Base-by-base conservation (phyloP, 1,139 yeast genomes). In the Debaryomycetaceae sp. region DNA sequence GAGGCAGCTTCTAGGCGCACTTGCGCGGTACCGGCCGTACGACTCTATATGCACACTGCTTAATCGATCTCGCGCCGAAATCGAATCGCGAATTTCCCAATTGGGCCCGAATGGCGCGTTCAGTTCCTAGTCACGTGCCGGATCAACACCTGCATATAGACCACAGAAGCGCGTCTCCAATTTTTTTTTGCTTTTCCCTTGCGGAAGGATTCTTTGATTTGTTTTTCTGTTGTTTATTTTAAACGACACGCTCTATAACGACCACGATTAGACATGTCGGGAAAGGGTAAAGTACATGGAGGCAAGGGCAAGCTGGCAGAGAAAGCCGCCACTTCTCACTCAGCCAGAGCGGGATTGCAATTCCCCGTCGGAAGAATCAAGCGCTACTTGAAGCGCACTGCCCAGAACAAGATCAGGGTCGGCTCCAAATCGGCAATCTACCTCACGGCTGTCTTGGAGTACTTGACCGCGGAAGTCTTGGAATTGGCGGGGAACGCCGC, bases 401-500 rank as follows among this genome's bases (percentile, higher is more conserved):
- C 95, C 19, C 95, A 86, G 53, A 83, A 83, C 58, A 86, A 83
- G 53, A 79, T 86, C 47, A 78, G 99, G 56, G 97, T 90, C 23
- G 98, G 98, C 30, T 87, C 96, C 27, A 90, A 90, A 58, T 92
- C 96, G 28, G 97, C 98, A 40, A 90, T 90, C 42, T 90, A 87
- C 59, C 71, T 90, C 49, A 87, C 99, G 33, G 97, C 98, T 4
- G 98, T 90, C 30, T 70, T 90, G 51, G 99, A 90, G 58, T 90
- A 90, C 61, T 71, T 90, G 55, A 90, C 98, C 32, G 98, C 99
- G 28, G 99, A 90, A 67, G 95, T 90, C 31, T 75, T 90, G 56
- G 99, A 90, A 65, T 73, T 90, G 67, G 98, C 99, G 27, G 98
- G 99, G 55, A 87, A 90, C 54, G 98, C 98, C 21, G 98, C 98